These are phyloP conservation scores for sweet orange (Citrus sinensis) DNA, from an alignment of 345 rosid genomes.

Conservation along the genomic window DVS_A1.0 CM039169.1:29143501-29144000, in stretches of 20 bases:
- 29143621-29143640: neutral
- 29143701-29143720: constrained; percentile 41
- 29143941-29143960: too few relatives aligned
- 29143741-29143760: constrained; percentile 32
- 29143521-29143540: constrained; percentile 77
- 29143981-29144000: neutral
- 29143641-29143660: constrained; percentile 12
- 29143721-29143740: constrained; percentile 42
- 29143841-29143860: neutral
- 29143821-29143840: constrained; percentile 16
- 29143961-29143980: neutral
- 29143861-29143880: neutral
- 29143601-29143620: neutral
- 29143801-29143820: constrained; percentile 34
- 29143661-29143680: constrained; percentile 28
- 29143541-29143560: constrained; percentile 78
- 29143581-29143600: neutral
- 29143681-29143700: constrained; percentile 41
- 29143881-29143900: neutral
- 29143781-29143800: constrained; percentile 20
- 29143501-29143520: constrained; percentile 67
- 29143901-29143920: neutral
- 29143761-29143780: constrained; percentile 24
- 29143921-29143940: neutral
- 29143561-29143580: constrained; percentile 91